Evolutionary conservation across 2,329 filamentous ascomycete genomes (phyloP).

Genomic region (Cladorrhinum sp.): DNA sequence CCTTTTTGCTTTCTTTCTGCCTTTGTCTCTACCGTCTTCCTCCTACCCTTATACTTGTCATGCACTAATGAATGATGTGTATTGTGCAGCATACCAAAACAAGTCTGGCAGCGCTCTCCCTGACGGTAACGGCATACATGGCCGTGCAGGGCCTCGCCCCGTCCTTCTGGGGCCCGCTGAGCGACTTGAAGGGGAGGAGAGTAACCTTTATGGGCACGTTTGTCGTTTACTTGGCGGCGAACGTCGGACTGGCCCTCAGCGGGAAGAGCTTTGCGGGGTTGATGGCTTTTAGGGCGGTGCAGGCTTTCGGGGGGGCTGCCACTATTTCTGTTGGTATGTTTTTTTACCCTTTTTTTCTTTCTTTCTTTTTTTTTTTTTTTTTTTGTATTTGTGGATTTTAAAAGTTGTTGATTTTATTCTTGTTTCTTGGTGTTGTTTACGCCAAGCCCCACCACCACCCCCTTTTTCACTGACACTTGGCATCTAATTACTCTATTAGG

Average conservation of each 20-base stretch:
- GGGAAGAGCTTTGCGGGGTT: slow-evolving; percentile 14
- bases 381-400: background rate
- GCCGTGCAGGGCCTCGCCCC: slow-evolving; percentile 22
- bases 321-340: slow-evolving; percentile 23
- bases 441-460: slow-evolving; percentile 7
- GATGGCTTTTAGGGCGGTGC: slow-evolving; percentile 22
- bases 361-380: background rate
- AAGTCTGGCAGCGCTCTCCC: slow-evolving; percentile 14
- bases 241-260: slow-evolving; percentile 19
- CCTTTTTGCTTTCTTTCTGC: too few species aligned
- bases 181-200: slow-evolving; percentile 18
- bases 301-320: slow-evolving; percentile 21
- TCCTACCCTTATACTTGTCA: background rate
- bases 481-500: slow-evolving; percentile 6
- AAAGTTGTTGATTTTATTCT: background rate
- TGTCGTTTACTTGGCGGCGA: slow-evolving; percentile 19
- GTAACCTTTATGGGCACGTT: slow-evolving; percentile 23
- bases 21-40: too few species aligned
- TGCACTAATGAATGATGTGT: background rate
- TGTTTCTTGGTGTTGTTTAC: background rate
- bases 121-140: slow-evolving; percentile 25
- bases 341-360: background rate
- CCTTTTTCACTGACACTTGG: background rate
- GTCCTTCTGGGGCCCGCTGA: slow-evolving; percentile 23
- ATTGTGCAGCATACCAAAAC: slow-evolving; percentile 13